Base-by-base conservation (phyloP, 2,329 filamentous ascomycete species). In the Sclerotinia minor region DNA sequence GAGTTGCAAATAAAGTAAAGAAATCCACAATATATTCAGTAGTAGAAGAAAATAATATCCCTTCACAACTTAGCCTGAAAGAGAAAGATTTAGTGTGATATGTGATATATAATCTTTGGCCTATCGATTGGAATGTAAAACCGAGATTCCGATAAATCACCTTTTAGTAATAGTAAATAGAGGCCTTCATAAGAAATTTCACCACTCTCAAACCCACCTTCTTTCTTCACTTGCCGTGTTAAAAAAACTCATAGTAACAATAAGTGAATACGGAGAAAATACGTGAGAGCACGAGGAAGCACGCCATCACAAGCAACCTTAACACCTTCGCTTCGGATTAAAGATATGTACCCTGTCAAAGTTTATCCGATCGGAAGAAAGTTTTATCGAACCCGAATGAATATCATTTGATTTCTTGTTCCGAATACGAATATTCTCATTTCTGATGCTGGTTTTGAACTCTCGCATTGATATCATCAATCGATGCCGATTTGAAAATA, bases 41-140 rank as follows among this genome's bases (percentile, higher is more conserved):
- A 41, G 29, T 26, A 29, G 61, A 55, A 64, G 35, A 35, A 64
- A 32, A 64, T 64, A 53, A 13, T 64, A n/a, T 29, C 35, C 61
- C 58, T 60, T 60, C 21, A 26, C 41, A 15, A 65, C 49, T 58
- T 57, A 58, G n/a, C 41, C 21, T 65, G 63, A 65, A 58, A 65
- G 60, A 55, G 63, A 58, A 45, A 47, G n/a, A 59, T 53, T 64
- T 41, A 38, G 45, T 50, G 47, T 53, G 26, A 41, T 24, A 38
- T 49, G 50, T 24, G 21, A 63, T 63, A 41, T 49, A 49, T 58
- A 60, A 47, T 47, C 24, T 26, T 24, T 29, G 45, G 26, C 59
- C n/a, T 41, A 35, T 32, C 32, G 35, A 61, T 44, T 64, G 60
- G 38, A 64, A 64, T 64, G 35, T 17, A 54, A 44, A 64, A 17